These are phyloP conservation scores for Dispira parvispora DNA, from an alignment of 192 early-diverging fungal genomes.

Conservation along the genomic window DNA sequence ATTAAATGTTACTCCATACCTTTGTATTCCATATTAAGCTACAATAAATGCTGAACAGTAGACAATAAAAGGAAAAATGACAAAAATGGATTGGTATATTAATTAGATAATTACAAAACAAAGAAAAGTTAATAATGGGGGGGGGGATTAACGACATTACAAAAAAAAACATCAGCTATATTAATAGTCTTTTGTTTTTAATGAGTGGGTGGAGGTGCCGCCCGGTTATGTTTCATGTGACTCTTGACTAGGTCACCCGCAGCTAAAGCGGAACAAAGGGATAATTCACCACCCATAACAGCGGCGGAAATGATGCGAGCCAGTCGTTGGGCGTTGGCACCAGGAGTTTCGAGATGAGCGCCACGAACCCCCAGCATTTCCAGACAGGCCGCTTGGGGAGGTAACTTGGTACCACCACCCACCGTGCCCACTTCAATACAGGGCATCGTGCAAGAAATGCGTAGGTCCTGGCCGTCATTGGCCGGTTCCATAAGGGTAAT, in stretches of 20 bases:
- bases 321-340: slow-evolving; percentile 68
- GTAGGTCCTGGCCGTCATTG: slow-evolving; percentile 59
- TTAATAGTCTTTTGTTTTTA: no score
- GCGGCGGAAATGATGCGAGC: slow-evolving; percentile 74
- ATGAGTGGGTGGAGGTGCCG: slow-evolving; percentile 16
- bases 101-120: no score
- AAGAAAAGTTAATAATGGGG: no score
- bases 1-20: no score
- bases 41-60: no score
- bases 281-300: slow-evolving; percentile 87
- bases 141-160: no score
- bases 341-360: slow-evolving; percentile 55
- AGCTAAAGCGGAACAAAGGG: slow-evolving; percentile 67
- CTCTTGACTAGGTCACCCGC: slow-evolving; percentile 77
- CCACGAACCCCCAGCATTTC: slow-evolving; percentile 80
- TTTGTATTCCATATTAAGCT: no score
- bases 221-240: slow-evolving; percentile 79
- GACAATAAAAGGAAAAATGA: no score
- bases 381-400: slow-evolving; percentile 71
- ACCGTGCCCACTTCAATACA: slow-evolving; percentile 88
- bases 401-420: slow-evolving; percentile 73
- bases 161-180: no score
- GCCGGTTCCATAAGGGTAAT: slow-evolving; percentile 86
- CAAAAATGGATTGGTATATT: no score
- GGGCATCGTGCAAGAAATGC: slow-evolving; percentile 85